Evolutionary conservation across 352 stramenopile genomes (phyloP).

Genomic region (Phytophthora agathidicida): DNA sequence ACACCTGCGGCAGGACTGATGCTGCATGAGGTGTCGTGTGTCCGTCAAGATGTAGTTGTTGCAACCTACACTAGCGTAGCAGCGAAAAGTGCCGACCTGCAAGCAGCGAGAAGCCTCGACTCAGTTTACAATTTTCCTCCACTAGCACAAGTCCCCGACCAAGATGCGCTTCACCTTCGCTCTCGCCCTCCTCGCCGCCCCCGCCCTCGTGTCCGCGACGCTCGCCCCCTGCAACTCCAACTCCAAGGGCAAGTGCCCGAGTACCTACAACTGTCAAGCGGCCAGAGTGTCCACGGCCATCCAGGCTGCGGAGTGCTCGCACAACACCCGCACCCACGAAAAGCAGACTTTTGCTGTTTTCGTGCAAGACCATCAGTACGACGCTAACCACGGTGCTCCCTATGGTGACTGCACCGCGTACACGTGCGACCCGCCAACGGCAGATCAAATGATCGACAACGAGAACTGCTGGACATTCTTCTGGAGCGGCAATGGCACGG

Average conservation of each 20-base stretch:
- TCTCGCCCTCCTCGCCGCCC: constrained; percentile 13
- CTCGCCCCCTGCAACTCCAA: constrained; percentile 19
- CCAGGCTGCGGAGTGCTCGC: constrained; percentile 22
- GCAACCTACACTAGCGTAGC: no score
- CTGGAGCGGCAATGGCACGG: constrained; percentile 20
- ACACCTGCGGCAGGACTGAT: no score
- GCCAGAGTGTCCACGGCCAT: constrained; percentile 21
- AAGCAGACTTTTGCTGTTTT: constrained; percentile 28
- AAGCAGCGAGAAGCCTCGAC: not conserved
- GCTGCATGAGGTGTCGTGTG: no score
- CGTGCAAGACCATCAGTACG: constrained; percentile 25
- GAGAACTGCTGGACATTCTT: constrained; percentile 33
- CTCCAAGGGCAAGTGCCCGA: constrained; percentile 22
- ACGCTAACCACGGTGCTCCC: constrained; percentile 20
- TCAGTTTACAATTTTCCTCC: constrained; percentile 16
- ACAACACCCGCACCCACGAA: constrained; percentile 18
- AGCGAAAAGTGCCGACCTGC: no score
- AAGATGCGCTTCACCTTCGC: constrained; percentile 18
- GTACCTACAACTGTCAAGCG: constrained; percentile 11
- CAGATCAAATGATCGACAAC: constrained; percentile 11
- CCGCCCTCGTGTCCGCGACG: no score
- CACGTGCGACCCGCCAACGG: constrained; percentile 9
- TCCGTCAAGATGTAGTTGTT: constrained; percentile 1
- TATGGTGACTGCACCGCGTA: constrained; percentile 29
- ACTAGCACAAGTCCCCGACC: no score